Percentiles rank a stretch among this genome's conserved stretches.
Evolutionary conservation across 345 rosid genomes (phyloP).

Genomic region (Syzygium oleosum): DNA sequence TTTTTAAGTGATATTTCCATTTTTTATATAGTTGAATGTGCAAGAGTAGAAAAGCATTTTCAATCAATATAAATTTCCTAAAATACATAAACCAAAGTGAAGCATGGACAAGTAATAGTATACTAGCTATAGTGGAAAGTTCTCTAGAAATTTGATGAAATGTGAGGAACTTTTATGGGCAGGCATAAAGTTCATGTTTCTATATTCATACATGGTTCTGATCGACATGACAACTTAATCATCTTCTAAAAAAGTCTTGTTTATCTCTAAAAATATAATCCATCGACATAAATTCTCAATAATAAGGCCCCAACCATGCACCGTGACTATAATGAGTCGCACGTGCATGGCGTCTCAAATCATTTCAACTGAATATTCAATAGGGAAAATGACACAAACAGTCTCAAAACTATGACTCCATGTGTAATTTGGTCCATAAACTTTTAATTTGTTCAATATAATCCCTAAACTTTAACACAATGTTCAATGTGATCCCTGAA

Average conservation of each 20-base stretch:
- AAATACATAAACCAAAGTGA: neutral
- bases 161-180: neutral
- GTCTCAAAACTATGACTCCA: too few species aligned
- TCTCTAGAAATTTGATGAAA: neutral
- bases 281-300: neutral
- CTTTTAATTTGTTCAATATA: too few species aligned
- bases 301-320: neutral
- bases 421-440: too few species aligned
- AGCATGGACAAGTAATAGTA: neutral
- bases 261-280: too few species aligned
- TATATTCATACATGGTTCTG: neutral
- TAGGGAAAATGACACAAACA: neutral
- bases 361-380: neutral
- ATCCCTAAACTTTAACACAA: too few species aligned
- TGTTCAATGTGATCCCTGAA: too few species aligned
- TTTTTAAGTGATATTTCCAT: too few species aligned
- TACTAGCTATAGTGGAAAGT: neutral
- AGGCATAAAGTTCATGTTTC: neutral
- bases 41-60: neutral
- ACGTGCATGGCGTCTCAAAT: neutral
- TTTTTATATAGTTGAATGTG: too few species aligned
- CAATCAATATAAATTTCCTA: neutral
- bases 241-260: neutral
- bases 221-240: neutral
- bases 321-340: neutral